These are phyloP conservation scores for Colletotrichum sp. DNA, from an alignment of 2,329 filamentous ascomycete species.

Conservation along the genomic window DNA sequence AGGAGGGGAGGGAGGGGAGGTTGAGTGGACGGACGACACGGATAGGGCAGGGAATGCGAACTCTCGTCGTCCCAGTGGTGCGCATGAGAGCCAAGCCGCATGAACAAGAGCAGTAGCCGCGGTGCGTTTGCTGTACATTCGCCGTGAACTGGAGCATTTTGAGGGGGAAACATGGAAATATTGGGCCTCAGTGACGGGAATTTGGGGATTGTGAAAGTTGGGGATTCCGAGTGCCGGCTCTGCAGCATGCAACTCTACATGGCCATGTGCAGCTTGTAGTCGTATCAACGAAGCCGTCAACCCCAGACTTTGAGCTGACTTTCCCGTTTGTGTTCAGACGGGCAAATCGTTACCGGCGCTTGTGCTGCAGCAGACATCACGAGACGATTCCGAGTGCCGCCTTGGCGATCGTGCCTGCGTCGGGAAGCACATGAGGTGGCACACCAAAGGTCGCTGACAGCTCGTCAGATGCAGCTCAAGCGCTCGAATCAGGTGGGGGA, in stretches of 20 bases:
- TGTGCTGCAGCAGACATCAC: background rate
- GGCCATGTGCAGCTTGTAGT: background rate
- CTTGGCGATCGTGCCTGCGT: background rate
- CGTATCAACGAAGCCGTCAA: background rate
- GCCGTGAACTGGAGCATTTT: background rate
- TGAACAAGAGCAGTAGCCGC: background rate
- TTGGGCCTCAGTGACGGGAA: background rate
- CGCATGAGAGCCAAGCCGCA: background rate
- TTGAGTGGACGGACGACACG: background rate
- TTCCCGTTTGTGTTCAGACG: background rate
- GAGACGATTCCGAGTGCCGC: background rate
- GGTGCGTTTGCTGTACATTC: background rate
- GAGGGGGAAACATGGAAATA: background rate
- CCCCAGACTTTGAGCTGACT: background rate
- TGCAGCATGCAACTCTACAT: constrained; percentile 1
- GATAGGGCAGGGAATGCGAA: background rate
- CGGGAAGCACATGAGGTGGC: background rate
- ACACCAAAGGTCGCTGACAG: background rate
- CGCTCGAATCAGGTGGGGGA: background rate
- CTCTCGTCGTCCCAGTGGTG: background rate
- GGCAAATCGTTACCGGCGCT: background rate
- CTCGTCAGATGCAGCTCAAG: background rate
- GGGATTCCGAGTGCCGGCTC: background rate
- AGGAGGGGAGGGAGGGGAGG: background rate
- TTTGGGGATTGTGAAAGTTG: background rate